Evolutionary conservation across 176 grass and related monocot genomes (phyloP).

Genomic region (Ensete glaucum): DNA sequence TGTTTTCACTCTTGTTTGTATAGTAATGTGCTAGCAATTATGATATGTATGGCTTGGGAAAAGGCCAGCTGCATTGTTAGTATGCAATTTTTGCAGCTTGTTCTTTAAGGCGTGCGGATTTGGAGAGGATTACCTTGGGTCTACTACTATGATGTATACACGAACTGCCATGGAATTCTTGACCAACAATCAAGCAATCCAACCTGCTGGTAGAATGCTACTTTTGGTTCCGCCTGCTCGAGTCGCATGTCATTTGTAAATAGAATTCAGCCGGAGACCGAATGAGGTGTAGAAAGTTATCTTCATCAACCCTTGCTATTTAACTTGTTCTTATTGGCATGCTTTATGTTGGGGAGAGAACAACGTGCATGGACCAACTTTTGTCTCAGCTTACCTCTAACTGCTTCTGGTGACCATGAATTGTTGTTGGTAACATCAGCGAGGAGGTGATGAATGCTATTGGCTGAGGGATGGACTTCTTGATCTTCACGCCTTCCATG

Average conservation of each 20-base stretch:
- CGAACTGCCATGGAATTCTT: conserved; percentile 14
- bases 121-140: conserved; percentile 59
- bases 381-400: too few species aligned
- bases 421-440: too few species aligned
- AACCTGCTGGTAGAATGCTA: conserved; percentile 27
- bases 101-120: conserved; percentile 86
- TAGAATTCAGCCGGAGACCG: not conserved
- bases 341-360: too few species aligned
- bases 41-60: not conserved
- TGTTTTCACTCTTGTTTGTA: too few species aligned
- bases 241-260: conserved; percentile 6
- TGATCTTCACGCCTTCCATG: too few species aligned
- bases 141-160: conserved; percentile 95
- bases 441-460: too few species aligned
- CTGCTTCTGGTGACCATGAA: too few species aligned
- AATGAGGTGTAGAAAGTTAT: not conserved
- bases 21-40: not conserved
- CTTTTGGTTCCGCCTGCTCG: conserved; percentile 27
- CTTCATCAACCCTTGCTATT: not conserved
- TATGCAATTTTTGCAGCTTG: conserved; percentile 32
- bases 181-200: conserved; percentile 15
- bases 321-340: too few species aligned
- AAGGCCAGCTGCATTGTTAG: not conserved
- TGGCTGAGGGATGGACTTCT: too few species aligned
- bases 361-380: too few species aligned